A percentile compares a stretch with the other conserved stretches of the same genome.
phyloP scores from a whole-genome alignment of 805 yeast genomes.

The Candida vaughaniae region DNA sequence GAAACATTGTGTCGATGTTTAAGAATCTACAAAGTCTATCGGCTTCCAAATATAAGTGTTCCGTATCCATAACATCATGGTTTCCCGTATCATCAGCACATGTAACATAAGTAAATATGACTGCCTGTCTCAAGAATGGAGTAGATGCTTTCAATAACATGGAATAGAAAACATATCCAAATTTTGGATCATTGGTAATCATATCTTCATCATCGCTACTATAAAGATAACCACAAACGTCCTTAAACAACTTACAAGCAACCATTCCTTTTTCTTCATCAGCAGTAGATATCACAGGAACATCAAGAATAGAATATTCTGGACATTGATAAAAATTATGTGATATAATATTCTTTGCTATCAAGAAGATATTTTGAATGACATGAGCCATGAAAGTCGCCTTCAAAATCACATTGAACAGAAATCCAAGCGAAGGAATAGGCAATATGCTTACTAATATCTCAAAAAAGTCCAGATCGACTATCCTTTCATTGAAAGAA shows the following conservation, averaged over 20 bases:
- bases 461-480: slow-evolving; percentile 53
- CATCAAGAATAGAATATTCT: slow-evolving; percentile 30
- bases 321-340: slow-evolving; percentile 24
- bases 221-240: slow-evolving; percentile 10
- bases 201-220: slow-evolving; percentile 13
- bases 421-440: slow-evolving; percentile 42
- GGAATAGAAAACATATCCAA: slow-evolving; percentile 46
- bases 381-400: slow-evolving; percentile 52
- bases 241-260: slow-evolving; percentile 25
- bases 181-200: slow-evolving; percentile 18
- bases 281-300: slow-evolving; percentile 31
- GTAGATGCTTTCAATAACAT: slow-evolving; percentile 56
- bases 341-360: slow-evolving; percentile 25
- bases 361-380: slow-evolving; percentile 41
- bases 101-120: slow-evolving; percentile 53
- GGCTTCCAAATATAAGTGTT: slow-evolving; percentile 44
- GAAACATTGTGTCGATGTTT: slow-evolving; percentile 41
- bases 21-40: slow-evolving; percentile 52
- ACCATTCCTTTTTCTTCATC: slow-evolving; percentile 18
- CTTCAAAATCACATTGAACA: slow-evolving; percentile 47
- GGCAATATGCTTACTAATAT: slow-evolving; percentile 50
- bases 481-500: slow-evolving; percentile 29
- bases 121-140: slow-evolving; percentile 64
- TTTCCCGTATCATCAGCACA: slow-evolving; percentile 48
- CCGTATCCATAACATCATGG: slow-evolving; percentile 16